Percentiles rank a stretch among this genome's conserved stretches.
phyloP scores from a whole-genome alignment of 495 filamentous ascomycete species.

The Aspergillus carlsbadensis region DNA sequence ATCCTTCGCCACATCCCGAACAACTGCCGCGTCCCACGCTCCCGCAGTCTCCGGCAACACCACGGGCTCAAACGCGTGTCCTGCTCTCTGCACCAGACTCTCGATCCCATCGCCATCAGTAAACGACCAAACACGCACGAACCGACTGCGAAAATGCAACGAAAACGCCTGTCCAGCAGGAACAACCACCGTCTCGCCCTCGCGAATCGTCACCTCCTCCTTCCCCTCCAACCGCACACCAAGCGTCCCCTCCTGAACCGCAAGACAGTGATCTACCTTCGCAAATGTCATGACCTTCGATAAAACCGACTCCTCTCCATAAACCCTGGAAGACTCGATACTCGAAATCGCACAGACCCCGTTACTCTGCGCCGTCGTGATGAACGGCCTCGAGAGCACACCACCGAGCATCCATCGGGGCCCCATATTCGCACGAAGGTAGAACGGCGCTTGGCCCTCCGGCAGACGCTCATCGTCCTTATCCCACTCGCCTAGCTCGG shows the following conservation, averaged over 20 bases:
- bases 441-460: constrained; percentile 36
- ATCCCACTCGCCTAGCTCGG: constrained; percentile 41
- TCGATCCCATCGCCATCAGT: constrained; percentile 44
- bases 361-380: constrained; percentile 42
- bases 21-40: constrained; percentile 21
- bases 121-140: constrained; percentile 43
- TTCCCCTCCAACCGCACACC: constrained; percentile 32
- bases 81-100: constrained; percentile 30
- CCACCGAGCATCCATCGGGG: constrained; percentile 44
- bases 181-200: constrained; percentile 43
- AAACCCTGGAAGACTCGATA: constrained; percentile 40
- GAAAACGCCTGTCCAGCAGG: constrained; percentile 41
- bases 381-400: constrained; percentile 43
- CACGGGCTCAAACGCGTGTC: constrained; percentile 24
- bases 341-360: constrained; percentile 47
- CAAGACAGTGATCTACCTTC: constrained; percentile 41
- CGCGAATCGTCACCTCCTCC: constrained; percentile 27
- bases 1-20: constrained; percentile 18
- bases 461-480: constrained; percentile 41
- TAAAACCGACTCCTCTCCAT: constrained; percentile 25
- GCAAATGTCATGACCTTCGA: constrained; percentile 37
- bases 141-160: constrained; percentile 37
- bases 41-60: constrained; percentile 29
- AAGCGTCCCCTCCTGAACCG: constrained; percentile 39
- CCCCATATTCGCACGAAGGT: constrained; percentile 41